These are phyloP conservation scores for Zelonia costaricensis DNA, from an alignment of 208 protist genomes.

Conservation along the genomic window DNA sequence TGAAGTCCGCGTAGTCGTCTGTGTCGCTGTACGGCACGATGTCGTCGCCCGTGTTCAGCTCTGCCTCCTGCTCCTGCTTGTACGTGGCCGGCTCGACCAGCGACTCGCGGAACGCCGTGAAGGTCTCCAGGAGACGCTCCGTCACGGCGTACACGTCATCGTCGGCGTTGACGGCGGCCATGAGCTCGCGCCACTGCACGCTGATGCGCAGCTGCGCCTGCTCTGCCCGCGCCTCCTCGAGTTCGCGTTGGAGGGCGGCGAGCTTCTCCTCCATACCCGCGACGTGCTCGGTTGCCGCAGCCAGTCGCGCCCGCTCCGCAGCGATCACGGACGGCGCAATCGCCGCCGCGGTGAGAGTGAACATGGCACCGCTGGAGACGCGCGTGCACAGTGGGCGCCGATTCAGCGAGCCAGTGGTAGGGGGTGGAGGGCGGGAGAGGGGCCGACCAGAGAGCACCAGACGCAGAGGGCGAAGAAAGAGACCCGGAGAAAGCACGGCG, in stretches of 20 bases:
- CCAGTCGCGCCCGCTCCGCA: slow-evolving; percentile 33
- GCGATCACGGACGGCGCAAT: slow-evolving; percentile 45
- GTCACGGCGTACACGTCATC: slow-evolving; percentile 27
- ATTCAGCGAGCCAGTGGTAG: neutral
- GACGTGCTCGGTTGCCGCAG: slow-evolving; percentile 71
- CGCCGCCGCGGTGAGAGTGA: slow-evolving; percentile 36
- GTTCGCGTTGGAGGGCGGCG: slow-evolving; percentile 45
- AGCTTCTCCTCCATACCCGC: slow-evolving; percentile 84
- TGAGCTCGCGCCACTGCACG: slow-evolving; percentile 85
- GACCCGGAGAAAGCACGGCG: too few species aligned
- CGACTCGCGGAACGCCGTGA: slow-evolving; percentile 44
- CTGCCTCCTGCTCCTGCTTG: slow-evolving; percentile 19
- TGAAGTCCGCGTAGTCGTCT: slow-evolving; percentile 82
- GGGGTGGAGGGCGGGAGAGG: too few species aligned
- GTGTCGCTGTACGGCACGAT: slow-evolving; percentile 65
- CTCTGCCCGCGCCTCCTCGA: slow-evolving; percentile 58
- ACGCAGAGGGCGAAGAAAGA: too few species aligned
- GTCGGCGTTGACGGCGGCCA: slow-evolving; percentile 54
- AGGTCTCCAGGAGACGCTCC: slow-evolving; percentile 47
- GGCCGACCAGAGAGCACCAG: too few species aligned
- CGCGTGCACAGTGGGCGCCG: neutral
- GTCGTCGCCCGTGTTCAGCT: slow-evolving; percentile 9
- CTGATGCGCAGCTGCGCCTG: slow-evolving; percentile 62
- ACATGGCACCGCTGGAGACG: neutral
- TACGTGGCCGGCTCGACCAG: slow-evolving; percentile 56